A percentile compares a stretch with the other conserved stretches of the same genome.
phyloP scores from a whole-genome alignment of 2,329 filamentous ascomycete genomes.

The Ceratocystis lukuohia region DNA sequence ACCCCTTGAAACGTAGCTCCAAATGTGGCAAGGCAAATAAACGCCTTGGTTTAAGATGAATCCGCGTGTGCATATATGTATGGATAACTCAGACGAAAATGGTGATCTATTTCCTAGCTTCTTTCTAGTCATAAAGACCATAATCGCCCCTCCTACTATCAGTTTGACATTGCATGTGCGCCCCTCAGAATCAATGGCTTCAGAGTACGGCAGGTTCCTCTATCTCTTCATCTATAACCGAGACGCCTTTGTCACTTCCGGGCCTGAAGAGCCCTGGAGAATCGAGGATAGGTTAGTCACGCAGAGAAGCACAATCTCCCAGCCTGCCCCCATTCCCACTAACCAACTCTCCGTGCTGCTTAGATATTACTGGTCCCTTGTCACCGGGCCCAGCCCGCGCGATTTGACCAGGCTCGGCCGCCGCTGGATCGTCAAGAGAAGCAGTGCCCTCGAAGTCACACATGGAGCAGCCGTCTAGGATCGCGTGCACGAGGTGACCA shows the following conservation, averaged over 20 bases:
- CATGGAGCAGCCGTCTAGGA: not conserved
- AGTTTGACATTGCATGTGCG: not conserved
- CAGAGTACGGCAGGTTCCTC: not conserved
- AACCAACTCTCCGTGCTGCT: not conserved
- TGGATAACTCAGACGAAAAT: not conserved
- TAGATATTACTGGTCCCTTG: conserved; percentile 11
- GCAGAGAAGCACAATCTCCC: not conserved
- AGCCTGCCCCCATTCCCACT: not conserved
- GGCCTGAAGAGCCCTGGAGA: not conserved
- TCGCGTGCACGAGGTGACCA: conserved; percentile 7
- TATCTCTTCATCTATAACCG: conserved; percentile 9
- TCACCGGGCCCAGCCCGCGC: not conserved
- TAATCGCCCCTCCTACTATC: not conserved
- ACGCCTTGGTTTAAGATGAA: not conserved
- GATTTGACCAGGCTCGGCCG: not conserved
- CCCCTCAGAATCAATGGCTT: not conserved
- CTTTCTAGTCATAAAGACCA: not conserved
- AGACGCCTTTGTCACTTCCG: not conserved
- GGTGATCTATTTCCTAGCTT: not conserved
- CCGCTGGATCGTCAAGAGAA: conserved; percentile 8
- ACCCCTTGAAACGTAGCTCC: not conserved
- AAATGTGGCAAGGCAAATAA: not conserved
- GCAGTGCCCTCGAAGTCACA: not conserved
- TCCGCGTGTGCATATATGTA: not conserved
- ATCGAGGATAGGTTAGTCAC: not conserved